Percentiles rank a stretch among this genome's conserved stretches.
Evolutionary conservation across 371 early-diverging fungal genomes (phyloP).

Genomic region (Syncephalis fuscata): DNA sequence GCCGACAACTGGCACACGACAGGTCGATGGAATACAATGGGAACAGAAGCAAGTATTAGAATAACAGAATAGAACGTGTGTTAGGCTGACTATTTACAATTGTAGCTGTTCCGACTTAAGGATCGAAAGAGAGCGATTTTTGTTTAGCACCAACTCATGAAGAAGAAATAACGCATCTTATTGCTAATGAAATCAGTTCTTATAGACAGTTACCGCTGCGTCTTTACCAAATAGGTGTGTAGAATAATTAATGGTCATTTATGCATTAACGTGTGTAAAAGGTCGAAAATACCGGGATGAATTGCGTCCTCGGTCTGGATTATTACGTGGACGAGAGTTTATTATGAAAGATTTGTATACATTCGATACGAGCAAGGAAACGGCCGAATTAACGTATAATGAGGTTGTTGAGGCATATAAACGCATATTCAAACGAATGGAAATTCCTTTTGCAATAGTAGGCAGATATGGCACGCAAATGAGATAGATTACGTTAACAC

Average conservation of each 20-base stretch:
- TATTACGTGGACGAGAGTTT: constrained; percentile 77
- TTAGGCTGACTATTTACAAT: neutral
- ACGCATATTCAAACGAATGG: constrained; percentile 49
- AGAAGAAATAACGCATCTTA: constrained; percentile 72
- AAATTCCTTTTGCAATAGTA: constrained; percentile 58
- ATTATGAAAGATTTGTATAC: constrained; percentile 92
- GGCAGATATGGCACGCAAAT: constrained; percentile 4
- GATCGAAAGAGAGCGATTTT: constrained; percentile 62
- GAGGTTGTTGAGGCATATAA: constrained; percentile 54
- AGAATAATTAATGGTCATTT: neutral
- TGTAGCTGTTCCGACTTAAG: constrained; percentile 50
- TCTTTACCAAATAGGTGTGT: constrained; percentile 68
- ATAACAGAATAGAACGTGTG: neutral
- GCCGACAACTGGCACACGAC: constrained; percentile 61
- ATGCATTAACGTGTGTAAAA: constrained; percentile 1
- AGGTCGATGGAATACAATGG: constrained; percentile 56
- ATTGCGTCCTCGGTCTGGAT: constrained; percentile 60
- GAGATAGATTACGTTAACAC: neutral
- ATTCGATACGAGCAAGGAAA: constrained; percentile 53
- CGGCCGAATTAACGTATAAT: constrained; percentile 55
- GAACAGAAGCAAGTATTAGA: constrained; percentile 29
- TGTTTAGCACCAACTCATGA: constrained; percentile 82
- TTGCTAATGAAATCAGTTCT: constrained; percentile 44
- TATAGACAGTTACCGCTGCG: constrained; percentile 63
- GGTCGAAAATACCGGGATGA: constrained; percentile 74